Evolutionary conservation across 495 filamentous ascomycete species (phyloP).

Genomic region (Penicillium angulare): DNA sequence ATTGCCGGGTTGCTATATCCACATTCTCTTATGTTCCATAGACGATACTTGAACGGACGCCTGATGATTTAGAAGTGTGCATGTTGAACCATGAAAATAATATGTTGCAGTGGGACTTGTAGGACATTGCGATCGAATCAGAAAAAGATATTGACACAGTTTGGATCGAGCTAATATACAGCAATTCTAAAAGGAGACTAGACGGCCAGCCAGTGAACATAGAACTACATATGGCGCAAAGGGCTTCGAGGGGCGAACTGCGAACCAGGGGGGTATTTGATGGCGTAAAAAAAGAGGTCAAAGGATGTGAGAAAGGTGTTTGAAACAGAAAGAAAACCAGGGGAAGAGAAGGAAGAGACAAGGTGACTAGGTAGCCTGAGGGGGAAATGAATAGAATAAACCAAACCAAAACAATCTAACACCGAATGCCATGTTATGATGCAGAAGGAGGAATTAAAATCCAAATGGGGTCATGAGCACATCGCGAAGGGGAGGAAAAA

Average conservation of each 20-base stretch:
- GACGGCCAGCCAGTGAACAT: slow-evolving; percentile 12
- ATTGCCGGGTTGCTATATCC: too few relatives aligned
- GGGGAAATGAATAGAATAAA: background rate
- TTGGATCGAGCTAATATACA: slow-evolving; percentile 35
- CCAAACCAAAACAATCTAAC: slow-evolving; percentile 17
- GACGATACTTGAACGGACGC: too few relatives aligned
- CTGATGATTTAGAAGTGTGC: too few relatives aligned
- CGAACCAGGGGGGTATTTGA: slow-evolving; percentile 20
- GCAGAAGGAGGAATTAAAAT: slow-evolving; percentile 21
- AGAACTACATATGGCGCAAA: slow-evolving; percentile 22
- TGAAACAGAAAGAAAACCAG: slow-evolving; percentile 9
- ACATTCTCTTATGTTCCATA: too few relatives aligned
- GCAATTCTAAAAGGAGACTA: slow-evolving; percentile 32
- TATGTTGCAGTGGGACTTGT: background rate
- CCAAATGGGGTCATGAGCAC: slow-evolving; percentile 16
- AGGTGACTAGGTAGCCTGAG: background rate
- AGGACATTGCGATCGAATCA: background rate
- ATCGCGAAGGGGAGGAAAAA: slow-evolving; percentile 12
- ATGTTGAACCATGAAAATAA: background rate
- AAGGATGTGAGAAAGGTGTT: background rate
- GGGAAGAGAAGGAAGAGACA: slow-evolving; percentile 1
- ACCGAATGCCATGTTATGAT: slow-evolving; percentile 32
- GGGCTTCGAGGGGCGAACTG: slow-evolving; percentile 11
- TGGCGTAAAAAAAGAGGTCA: background rate
- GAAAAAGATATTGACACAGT: slow-evolving; percentile 1